A percentile compares a stretch with the other conserved stretches of the same genome.
Evolutionary conservation across 2,329 filamentous ascomycete genomes (phyloP).

Genomic region (Pseudogymnoascus sp.): DNA sequence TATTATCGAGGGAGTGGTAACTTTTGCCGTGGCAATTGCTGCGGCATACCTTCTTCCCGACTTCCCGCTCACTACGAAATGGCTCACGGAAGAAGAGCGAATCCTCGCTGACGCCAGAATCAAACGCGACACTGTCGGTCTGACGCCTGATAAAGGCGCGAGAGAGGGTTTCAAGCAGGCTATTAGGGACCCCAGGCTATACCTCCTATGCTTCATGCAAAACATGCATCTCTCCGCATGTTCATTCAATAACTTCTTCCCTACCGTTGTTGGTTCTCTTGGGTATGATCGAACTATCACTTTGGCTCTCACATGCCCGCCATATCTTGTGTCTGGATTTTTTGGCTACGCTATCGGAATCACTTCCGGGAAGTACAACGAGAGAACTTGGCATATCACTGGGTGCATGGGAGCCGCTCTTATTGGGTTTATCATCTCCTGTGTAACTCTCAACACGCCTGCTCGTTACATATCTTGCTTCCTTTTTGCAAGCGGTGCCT

Average conservation of each 20-base stretch:
- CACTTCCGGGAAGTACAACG: conserved; percentile 24
- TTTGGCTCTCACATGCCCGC: conserved; percentile 35
- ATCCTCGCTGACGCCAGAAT: conserved; percentile 38
- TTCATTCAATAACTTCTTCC: conserved; percentile 39
- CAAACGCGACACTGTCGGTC: conserved; percentile 38
- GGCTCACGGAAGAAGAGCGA: conserved; percentile 32
- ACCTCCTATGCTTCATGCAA: conserved; percentile 38
- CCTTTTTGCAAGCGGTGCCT: conserved; percentile 27
- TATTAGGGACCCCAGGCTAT: conserved; percentile 29
- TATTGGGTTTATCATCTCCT: conserved; percentile 27
- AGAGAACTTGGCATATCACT: conserved; percentile 30
- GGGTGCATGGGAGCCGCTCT: conserved; percentile 25
- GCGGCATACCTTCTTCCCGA: conserved; percentile 32
- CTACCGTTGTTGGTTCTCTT: conserved; percentile 38
- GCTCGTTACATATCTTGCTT: conserved; percentile 29
- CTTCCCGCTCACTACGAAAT: conserved; percentile 32
- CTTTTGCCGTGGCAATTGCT: conserved; percentile 28
- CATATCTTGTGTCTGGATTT: conserved; percentile 21
- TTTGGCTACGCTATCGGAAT: conserved; percentile 18
- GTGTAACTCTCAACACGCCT: conserved; percentile 23
- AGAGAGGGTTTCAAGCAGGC: conserved; percentile 35
- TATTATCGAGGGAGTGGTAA: conserved; percentile 34
- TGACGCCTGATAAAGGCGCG: conserved; percentile 34
- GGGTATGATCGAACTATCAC: conserved; percentile 39
- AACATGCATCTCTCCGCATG: conserved; percentile 39